These are phyloP conservation scores for Alternaria gansuensis DNA, from an alignment of 2,329 filamentous ascomycete genomes.

Conservation along the genomic window DNA sequence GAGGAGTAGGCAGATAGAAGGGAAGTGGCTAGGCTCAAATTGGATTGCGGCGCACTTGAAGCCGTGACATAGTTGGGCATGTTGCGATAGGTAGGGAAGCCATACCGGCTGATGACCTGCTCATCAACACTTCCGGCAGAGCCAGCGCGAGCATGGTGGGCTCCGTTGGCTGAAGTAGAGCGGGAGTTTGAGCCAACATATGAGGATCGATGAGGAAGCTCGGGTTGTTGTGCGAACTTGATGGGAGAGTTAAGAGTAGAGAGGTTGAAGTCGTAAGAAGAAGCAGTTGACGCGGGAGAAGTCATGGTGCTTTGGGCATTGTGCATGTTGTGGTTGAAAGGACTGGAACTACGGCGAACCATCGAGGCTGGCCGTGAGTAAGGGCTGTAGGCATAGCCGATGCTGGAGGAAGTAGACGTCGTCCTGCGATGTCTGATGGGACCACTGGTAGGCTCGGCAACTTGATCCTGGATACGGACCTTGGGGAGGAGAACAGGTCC, in stretches of 20 bases:
- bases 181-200: slow-evolving; percentile 56
- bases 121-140: slow-evolving; percentile 75
- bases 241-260: slow-evolving; percentile 72
- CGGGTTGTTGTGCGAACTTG: slow-evolving; percentile 53
- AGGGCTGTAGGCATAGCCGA: slow-evolving; percentile 57
- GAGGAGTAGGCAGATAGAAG: slow-evolving; percentile 49
- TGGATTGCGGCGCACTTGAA: slow-evolving; percentile 45
- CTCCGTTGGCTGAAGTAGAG: slow-evolving; percentile 68
- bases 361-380: slow-evolving; percentile 59
- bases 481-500: slow-evolving; percentile 84
- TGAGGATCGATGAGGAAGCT: slow-evolving; percentile 48
- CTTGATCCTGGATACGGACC: slow-evolving; percentile 85
- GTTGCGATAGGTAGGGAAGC: slow-evolving; percentile 85
- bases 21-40: slow-evolving; percentile 54
- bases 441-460: slow-evolving; percentile 67
- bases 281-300: slow-evolving; percentile 56
- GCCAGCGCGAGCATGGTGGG: slow-evolving; percentile 62
- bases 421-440: slow-evolving; percentile 66
- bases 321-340: slow-evolving; percentile 50
- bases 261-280: slow-evolving; percentile 51
- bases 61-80: slow-evolving; percentile 67
- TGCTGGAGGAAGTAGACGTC: slow-evolving; percentile 61
- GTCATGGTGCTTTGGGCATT: slow-evolving; percentile 51
- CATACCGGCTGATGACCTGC: slow-evolving; percentile 72
- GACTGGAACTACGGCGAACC: slow-evolving; percentile 58